Evolutionary conservation across 2,329 filamentous ascomycete species (phyloP), one percentile per base, ranked within the genome.

Genomic region (Chrysoporthe deuterocubensis): DNA sequence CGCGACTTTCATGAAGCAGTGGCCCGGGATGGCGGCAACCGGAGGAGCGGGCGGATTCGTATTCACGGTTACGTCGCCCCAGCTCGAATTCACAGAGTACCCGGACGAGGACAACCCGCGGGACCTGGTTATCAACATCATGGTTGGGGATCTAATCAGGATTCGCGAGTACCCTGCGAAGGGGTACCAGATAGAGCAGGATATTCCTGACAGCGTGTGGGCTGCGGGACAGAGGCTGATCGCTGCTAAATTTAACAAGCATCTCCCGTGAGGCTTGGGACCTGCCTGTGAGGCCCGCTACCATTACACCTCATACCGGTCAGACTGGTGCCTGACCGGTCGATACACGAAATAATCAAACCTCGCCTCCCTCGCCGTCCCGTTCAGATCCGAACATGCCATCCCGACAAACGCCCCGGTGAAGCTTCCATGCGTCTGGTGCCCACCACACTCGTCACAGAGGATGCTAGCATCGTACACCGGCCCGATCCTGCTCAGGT

Each of bases 401-500:
- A 88, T 76, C 0, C 85, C 85, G 0, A 87, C 82, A 77, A 88
- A 88, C 0, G 87, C 85, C 0, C 87, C 87, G 0, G 87, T 90
- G 70, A 90, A 90, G 74, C 87, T 90, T 1, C 87, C 87, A 70
- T 89, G 86, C 2, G 79, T 82, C 69, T 84, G 82, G 69, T 89
- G 87, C 0, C 87, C 87, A 11, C 87, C 87, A 67, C 87, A 90
- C 77, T 90, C 88, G 71, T 90, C 88, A 13, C 83, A 86, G 8
- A 90, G 69, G 16, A 89, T 84, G 7, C 85, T 86, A 0, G 87
- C 87, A 71, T 90, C 86, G 57, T 84, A 83, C 1, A 86, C 82
- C 0, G 84, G 84, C 0, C 87, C 87, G 61, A 89, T 79, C 69
- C 81, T 76, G 72, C 80, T 79, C 68, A 87, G 69, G 37, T 80